Evolutionary conservation across 2,329 filamentous ascomycete genomes (phyloP), one percentile per base, ranked within the genome.

Genomic region (Ophiognomonia clavigignenti-juglandacearum): DNA sequence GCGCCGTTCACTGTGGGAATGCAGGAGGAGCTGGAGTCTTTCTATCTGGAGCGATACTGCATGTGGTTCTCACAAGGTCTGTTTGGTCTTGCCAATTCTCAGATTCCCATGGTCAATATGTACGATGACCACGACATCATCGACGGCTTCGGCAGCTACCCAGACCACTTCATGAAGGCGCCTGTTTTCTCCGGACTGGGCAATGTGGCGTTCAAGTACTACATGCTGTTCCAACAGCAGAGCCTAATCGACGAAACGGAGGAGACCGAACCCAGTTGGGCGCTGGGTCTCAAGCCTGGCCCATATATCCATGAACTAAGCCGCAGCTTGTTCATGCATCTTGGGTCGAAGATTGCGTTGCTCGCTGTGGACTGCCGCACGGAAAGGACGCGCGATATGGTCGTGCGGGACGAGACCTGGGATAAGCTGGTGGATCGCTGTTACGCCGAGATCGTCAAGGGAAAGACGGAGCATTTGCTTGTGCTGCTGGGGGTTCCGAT

Each of bases 81-180:
- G 5, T 98, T 96, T 60, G 82, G 86, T n/a, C 79, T 98, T 61
- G 93, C 92, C 5, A 91, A 85, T 57, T 86, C 87, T 2, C 92
- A 97, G 63, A 97, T 98, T 38, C 91, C 93, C 8, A 97, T 96
- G 91, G 81, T 98, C 58, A 98, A 98, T 63, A 91, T 98, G 64
- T 96, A 87, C 74, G 92, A 97, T 64, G 93, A 97, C 58, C 93
- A 97, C 62, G 88, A 93, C 56, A 86, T 91, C 56, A 91, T 91
- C 54, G 86, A 91, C 65, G 93, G 95, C 1, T 98, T 85, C 61
- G 93, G 93, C 6, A 96, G 90, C 0, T 98, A 97, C 63, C 84
- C 91, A 4, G 80, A 96, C 56, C 82, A 88, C 55, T 93, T 96
- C 60, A 97, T 96, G 89, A 81, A 79, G 54, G 88, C 88, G 3